Evolutionary conservation across 176 grass and related monocot genomes (phyloP).

Genomic region (Triticum turgidum): DNA sequence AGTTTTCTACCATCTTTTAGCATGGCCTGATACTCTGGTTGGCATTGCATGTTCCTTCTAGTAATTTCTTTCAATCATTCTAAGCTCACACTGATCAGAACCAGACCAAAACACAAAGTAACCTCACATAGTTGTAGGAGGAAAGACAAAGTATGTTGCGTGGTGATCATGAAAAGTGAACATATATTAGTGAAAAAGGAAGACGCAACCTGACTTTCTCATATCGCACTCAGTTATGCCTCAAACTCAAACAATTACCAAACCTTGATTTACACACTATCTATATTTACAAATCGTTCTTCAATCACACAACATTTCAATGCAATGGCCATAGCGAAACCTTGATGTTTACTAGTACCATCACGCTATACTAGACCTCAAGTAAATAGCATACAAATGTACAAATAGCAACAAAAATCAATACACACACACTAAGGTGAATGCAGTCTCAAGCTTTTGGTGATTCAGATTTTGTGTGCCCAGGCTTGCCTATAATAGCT

Average conservation of each 20-base stretch:
- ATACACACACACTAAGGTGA: constrained; percentile 38
- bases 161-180: neutral
- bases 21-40: neutral
- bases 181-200: neutral
- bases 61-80: neutral
- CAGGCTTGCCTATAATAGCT: constrained; percentile 77
- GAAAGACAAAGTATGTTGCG: neutral
- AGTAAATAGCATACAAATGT: constrained; percentile 36
- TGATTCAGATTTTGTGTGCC: constrained; percentile 45
- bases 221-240: constrained; percentile 17
- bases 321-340: constrained; percentile 2
- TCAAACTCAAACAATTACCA: constrained; percentile 22
- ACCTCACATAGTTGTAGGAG: neutral
- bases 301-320: constrained; percentile 17
- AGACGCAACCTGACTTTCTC: neutral
- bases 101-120: neutral
- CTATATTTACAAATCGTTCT: constrained; percentile 46
- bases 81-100: neutral
- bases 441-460: constrained; percentile 43
- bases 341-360: constrained; percentile 10
- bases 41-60: neutral
- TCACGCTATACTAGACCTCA: constrained; percentile 8
- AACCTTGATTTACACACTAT: constrained; percentile 21
- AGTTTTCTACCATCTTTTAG: neutral
- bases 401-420: constrained; percentile 35